These are phyloP conservation scores for Corymbia maculata DNA, from an alignment of 345 rosid genomes.

Conservation along the genomic window DNA sequence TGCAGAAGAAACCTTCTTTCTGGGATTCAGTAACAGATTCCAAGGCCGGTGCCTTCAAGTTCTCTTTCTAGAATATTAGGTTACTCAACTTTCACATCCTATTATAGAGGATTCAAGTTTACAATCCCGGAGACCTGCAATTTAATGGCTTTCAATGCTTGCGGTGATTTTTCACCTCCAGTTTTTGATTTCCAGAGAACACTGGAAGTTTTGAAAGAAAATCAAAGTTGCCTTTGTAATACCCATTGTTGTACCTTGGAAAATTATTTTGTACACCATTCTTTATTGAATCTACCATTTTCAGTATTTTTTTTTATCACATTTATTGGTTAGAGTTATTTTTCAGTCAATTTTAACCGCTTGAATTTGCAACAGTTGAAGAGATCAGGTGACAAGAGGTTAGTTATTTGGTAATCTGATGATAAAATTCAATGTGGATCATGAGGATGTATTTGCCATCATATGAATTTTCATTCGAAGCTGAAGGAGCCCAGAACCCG, in stretches of 20 bases:
- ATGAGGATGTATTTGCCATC: background rate
- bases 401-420: background rate
- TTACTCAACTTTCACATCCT: background rate
- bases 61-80: constrained; percentile 28
- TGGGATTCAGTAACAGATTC: constrained; percentile 77
- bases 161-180: background rate
- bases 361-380: background rate
- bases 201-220: background rate
- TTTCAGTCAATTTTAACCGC: background rate
- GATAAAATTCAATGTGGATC: background rate
- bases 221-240: background rate
- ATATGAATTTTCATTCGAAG: background rate
- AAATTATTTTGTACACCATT: background rate
- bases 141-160: background rate
- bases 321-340: background rate
- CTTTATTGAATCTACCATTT: background rate
- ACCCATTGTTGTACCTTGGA: background rate
- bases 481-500: background rate
- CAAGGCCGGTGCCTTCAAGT: constrained; percentile 71
- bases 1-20: constrained; percentile 54
- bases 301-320: background rate
- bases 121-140: background rate
- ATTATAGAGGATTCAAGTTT: background rate
- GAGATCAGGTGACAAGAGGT: background rate
- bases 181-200: background rate